These are phyloP conservation scores for Marasmius oreades DNA, from an alignment of 1,284 basidiomycete species.

Conservation along the genomic window DNA sequence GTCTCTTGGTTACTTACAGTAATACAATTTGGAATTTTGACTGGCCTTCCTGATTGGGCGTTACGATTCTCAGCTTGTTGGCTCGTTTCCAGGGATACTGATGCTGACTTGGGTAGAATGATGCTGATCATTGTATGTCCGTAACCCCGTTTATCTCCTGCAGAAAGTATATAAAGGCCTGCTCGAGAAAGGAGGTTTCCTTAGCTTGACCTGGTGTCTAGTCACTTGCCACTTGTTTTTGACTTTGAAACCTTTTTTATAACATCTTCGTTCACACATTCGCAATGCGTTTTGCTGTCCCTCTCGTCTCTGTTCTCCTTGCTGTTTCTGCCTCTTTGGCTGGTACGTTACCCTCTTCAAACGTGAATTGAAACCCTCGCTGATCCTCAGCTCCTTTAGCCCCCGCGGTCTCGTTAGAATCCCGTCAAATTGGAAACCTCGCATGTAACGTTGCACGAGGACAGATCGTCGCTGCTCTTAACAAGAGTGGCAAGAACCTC, in stretches of 20 bases:
- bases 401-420: constrained; percentile 17
- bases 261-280: not conserved
- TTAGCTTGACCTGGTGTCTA: not conserved
- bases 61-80: constrained; percentile 8
- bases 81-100: constrained; percentile 5
- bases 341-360: constrained; percentile 8
- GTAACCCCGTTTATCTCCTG: no score
- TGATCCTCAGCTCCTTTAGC: not conserved
- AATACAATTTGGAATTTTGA: not conserved
- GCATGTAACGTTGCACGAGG: constrained; percentile 32
- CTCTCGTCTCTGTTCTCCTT: constrained; percentile 13
- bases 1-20: no score
- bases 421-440: constrained; percentile 14
- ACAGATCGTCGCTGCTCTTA: constrained; percentile 28
- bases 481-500: constrained; percentile 21
- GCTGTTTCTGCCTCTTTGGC: constrained; percentile 17
- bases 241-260: not conserved
- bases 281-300: constrained; percentile 16
- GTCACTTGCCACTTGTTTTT: not conserved
- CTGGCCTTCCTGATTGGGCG: constrained; percentile 20
- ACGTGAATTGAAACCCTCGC: not conserved
- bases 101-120: not conserved
- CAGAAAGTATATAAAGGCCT: not conserved
- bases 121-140: constrained; percentile 2
- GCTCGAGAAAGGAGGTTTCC: not conserved